These are phyloP conservation scores for Castanea sativa DNA, from an alignment of 306 rosid genomes.

Conservation along the genomic window DNA sequence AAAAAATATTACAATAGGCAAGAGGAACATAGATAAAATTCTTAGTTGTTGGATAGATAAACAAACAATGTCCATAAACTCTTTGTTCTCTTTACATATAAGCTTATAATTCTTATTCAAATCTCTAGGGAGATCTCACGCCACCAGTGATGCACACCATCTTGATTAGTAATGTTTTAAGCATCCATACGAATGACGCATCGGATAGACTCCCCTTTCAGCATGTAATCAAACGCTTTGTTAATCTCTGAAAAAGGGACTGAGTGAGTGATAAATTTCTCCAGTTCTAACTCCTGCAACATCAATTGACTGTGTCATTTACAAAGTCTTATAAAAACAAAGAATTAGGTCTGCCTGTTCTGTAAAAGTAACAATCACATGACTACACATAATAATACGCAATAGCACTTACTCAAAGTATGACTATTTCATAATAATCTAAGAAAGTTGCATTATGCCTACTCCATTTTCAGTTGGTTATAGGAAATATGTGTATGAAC, in stretches of 20 bases:
- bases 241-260: conserved; percentile 67
- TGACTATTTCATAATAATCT: too few species aligned
- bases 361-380: background rate
- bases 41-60: too few species aligned
- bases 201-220: conserved; percentile 63
- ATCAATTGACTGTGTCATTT: background rate
- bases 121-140: too few species aligned
- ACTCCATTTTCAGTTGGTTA: too few species aligned
- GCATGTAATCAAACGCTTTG: conserved; percentile 75
- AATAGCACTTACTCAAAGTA: too few species aligned
- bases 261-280: conserved; percentile 72
- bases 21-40: background rate
- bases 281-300: conserved; percentile 24
- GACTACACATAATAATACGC: background rate
- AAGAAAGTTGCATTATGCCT: too few species aligned
- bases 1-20: background rate
- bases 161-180: background rate
- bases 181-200: conserved; percentile 32
- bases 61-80: background rate
- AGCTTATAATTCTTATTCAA: too few species aligned
- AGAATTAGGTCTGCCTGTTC: background rate
- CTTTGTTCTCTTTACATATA: background rate
- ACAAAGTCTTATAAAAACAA: background rate
- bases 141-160: too few species aligned
- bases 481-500: too few species aligned